A percentile compares a stretch with the other conserved stretches of the same genome.
Evolutionary conservation across 768 basidiomycete species (phyloP).

Genomic region (Boletus eberwhitei): DNA sequence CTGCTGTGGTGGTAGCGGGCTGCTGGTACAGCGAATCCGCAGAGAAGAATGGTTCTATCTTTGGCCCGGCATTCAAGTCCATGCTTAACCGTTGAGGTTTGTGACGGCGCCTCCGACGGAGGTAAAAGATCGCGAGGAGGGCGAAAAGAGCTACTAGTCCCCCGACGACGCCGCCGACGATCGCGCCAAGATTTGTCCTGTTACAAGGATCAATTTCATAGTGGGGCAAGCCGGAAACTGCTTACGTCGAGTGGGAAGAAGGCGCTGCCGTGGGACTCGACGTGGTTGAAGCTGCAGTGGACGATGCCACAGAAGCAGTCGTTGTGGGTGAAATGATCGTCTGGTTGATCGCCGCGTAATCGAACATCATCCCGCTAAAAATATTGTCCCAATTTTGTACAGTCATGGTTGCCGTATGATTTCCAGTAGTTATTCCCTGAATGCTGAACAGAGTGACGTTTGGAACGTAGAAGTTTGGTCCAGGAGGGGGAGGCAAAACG

Average conservation of each 20-base stretch:
- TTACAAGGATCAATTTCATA: neutral
- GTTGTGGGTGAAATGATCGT: slow-evolving; percentile 4
- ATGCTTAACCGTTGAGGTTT: neutral
- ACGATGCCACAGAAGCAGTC: neutral
- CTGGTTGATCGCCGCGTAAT: slow-evolving; percentile 17
- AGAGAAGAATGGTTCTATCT: slow-evolving; percentile 4
- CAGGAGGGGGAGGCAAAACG: slow-evolving; percentile 10
- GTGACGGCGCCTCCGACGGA: neutral
- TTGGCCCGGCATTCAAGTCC: neutral
- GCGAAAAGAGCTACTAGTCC: slow-evolving; percentile 7
- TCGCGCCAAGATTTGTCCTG: slow-evolving; percentile 6
- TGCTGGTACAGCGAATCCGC: neutral
- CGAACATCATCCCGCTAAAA: slow-evolving; percentile 19
- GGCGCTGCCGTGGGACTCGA: neutral
- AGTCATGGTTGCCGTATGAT: slow-evolving; percentile 14
- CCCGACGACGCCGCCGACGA: slow-evolving; percentile 13
- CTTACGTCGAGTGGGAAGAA: neutral
- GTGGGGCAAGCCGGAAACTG: no score
- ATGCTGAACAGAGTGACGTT: slow-evolving; percentile 15
- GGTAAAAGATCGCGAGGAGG: slow-evolving; percentile 2
- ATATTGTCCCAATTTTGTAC: slow-evolving; percentile 11
- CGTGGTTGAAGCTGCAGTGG: neutral
- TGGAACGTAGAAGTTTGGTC: slow-evolving; percentile 6
- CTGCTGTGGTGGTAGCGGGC: neutral
- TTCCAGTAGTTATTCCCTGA: slow-evolving; percentile 12